Evolutionary conservation across 768 basidiomycete species (phyloP).

Genomic region (Termitomyces sp.): DNA sequence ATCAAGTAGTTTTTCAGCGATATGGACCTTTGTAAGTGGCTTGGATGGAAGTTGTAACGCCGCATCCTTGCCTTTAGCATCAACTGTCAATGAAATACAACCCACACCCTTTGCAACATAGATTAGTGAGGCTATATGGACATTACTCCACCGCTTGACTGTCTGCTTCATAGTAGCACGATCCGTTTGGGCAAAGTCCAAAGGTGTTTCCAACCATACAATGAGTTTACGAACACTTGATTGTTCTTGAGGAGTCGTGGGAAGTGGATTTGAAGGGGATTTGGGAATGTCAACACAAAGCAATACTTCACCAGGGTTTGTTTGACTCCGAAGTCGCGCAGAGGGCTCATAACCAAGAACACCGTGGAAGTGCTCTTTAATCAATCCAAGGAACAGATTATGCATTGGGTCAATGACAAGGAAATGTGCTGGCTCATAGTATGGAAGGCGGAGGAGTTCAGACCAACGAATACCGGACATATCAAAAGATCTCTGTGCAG

Average conservation of each 20-base stretch:
- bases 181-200: not conserved
- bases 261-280: not conserved
- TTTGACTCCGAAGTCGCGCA: not conserved
- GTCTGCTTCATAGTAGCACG: not conserved
- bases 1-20: not conserved
- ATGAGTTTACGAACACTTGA: not conserved
- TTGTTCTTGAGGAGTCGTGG: not conserved
- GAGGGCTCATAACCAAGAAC: constrained; percentile 14
- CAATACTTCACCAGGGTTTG: not conserved
- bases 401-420: constrained; percentile 28
- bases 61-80: not conserved
- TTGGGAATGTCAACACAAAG: not conserved
- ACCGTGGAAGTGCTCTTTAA: constrained; percentile 14
- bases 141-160: not conserved
- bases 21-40: not conserved
- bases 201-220: not conserved
- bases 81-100: not conserved
- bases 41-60: not conserved
- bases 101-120: not conserved
- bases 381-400: constrained; percentile 15
- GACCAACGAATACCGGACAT: constrained; percentile 23
- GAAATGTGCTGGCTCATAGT: constrained; percentile 21
- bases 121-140: not conserved
- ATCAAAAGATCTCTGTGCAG: constrained; percentile 14
- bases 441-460: constrained; percentile 21